Evolutionary conservation across 2,329 filamentous ascomycete species (phyloP), one percentile per base, ranked within the genome.

Genomic region (Ophiostoma piceae): DNA sequence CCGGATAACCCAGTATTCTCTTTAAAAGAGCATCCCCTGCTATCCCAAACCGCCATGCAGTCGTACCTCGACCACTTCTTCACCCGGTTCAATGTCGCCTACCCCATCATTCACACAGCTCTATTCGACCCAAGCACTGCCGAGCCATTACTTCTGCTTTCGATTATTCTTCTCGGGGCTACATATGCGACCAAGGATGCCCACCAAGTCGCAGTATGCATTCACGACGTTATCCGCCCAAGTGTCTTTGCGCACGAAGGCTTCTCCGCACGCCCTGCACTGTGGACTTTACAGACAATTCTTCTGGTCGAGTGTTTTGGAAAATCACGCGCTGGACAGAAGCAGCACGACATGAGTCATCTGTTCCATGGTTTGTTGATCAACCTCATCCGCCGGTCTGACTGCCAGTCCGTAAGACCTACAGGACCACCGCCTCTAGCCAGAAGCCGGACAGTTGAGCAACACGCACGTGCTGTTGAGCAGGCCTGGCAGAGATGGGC

Each of bases 291-390:
- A 35, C 72, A 73, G 68, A 71, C 71, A 1, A 72, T 71, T 7
- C 37, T 73, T 60, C 57, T 73, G 4, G 70, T 73, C 4, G 71
- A 73, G 68, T 73, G 72, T 39, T 72, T 73, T 51, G 71, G 72
- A 67, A 73, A 73, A 68, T 72, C 71, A 3, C 72, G 72, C 4
- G 72, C 72, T 8, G 72, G 72, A 14, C 71, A 73, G 64, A 72
- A 71, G 60, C 72, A 73, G 69, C 72, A 73, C 65, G 72, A 73
- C 68, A 73, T 73, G 71, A 72, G 71, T 57, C 72, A 73, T 41
- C 71, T 73, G 16, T 73, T 73, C 47, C 72, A 73, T 43, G 72
- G 72, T 6, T 70, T 73, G 26, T 67, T 73, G 11, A 73, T 73
- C 69, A 73, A 73, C 54, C 69, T 73, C 1, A 72, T 72, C 32